Base-by-base conservation (phyloP, 305 asterid species). In the Coffea humblotiana region DNA sequence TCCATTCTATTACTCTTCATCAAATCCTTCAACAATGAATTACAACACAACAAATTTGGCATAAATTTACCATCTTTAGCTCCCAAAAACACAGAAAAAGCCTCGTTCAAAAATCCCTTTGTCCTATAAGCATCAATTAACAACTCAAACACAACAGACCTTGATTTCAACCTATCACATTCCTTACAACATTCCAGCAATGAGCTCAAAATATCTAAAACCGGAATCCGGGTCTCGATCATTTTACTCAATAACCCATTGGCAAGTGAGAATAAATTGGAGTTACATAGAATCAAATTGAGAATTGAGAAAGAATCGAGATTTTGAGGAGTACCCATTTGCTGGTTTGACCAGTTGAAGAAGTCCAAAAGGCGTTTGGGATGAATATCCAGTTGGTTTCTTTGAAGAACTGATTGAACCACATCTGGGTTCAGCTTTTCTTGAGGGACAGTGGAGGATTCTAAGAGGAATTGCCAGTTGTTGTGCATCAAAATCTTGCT, bases 31-130 rank as follows among this genome's bases (percentile, higher is more conserved):
- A 92, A 77, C 88, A 92, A 86, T 43, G 94, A 88, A 90, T 94
- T 94, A 85, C 97, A 91, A 83, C 97, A 90, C 89, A 94, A 78
- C 86, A 91, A 85, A 87, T 93, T 92, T 45, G 91, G 91, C 43
- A 27, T 71, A 85, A 85, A 80, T 23, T 85, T 85, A 27, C 82
- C 74, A 68, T 84, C 88, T 76, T 81, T 82, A 82, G 85, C 82
- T 72, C 89, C 92, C 82, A 86, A 83, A 86, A 94, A 88, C 75
- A 90, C 90, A 56, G 84, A 77, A 81, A 86, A 93, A 79, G 93
- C 93, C 83, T 92, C 97, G 82, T 67, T 82, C 89, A 90, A 85
- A 93, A 91, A 86, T 66, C 89, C 90, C 77, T 75, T 90, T 80
- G 87, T 91, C 88, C 95, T 92, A 74, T 87, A 91, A 83, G 84